Conservation (phyloP, 1,139 yeast genomes). For the Blastobotrys aristatus region DNA sequence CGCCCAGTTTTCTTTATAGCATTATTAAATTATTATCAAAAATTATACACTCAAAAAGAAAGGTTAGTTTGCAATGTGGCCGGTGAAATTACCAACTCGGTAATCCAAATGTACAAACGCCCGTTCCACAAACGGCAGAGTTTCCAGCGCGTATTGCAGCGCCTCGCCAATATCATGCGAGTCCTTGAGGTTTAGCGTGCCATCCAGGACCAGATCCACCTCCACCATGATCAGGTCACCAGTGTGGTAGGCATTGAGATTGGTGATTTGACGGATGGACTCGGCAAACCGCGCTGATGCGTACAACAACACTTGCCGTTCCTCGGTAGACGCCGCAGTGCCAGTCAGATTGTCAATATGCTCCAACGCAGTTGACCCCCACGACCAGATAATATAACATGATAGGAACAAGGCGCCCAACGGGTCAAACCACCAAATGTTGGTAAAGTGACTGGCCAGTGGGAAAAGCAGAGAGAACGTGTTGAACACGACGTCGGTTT, state of each 20-base stretch:
- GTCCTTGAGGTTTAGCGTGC: constrained; percentile 53
- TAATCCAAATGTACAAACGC: constrained; percentile 81
- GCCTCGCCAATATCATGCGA: constrained; percentile 80
- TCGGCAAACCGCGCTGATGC: constrained; percentile 67
- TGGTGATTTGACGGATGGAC: constrained; percentile 58
- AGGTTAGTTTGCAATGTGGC: constrained; percentile 27
- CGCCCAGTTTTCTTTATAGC: constrained; percentile 4
- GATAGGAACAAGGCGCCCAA: constrained; percentile 64
- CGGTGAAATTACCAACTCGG: constrained; percentile 37
- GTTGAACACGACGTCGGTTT: constrained; percentile 71
- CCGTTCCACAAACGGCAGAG: constrained; percentile 70
- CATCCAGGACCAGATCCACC: constrained; percentile 62
- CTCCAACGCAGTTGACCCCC: constrained; percentile 59
- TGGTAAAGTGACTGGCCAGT: constrained; percentile 46
- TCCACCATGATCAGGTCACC: constrained; percentile 76
- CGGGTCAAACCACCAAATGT: constrained; percentile 71
- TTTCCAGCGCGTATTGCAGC: constrained; percentile 71
- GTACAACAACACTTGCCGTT: constrained; percentile 62
- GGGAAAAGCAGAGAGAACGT: constrained; percentile 69
- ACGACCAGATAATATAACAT: constrained; percentile 55
- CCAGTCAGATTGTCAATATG: constrained; percentile 75
- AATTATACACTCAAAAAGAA: too few relatives aligned
- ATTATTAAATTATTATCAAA: background rate
- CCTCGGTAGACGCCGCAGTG: constrained; percentile 58
- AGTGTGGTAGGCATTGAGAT: constrained; percentile 68